phyloP scores from a whole-genome alignment of 2,329 filamentous ascomycete species.

The Claviceps purpurea region DNA sequence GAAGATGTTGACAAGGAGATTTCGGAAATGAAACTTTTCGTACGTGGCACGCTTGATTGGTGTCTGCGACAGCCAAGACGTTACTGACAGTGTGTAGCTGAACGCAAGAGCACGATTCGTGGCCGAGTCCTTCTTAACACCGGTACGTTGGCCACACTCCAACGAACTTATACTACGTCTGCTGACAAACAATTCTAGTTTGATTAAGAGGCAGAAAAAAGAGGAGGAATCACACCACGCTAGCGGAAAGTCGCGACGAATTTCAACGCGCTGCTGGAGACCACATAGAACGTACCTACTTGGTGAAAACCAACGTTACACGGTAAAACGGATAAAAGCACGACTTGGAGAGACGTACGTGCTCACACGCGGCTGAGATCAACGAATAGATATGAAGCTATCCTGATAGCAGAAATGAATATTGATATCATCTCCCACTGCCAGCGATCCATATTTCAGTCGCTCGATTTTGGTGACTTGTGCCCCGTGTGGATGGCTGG shows the following conservation, averaged over 20 bases:
- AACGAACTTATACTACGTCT: not conserved
- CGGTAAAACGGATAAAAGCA: not conserved
- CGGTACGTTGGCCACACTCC: conserved; percentile 35
- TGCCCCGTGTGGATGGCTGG: not conserved
- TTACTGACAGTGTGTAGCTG: conserved; percentile 41
- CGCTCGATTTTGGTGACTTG: not conserved
- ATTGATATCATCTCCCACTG: not conserved
- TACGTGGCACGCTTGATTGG: conserved; percentile 33
- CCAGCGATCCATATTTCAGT: not conserved
- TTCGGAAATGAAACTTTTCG: conserved; percentile 99
- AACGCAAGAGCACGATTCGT: conserved; percentile 96
- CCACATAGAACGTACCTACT: not conserved
- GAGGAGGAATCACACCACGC: not conserved
- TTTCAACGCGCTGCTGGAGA: not conserved
- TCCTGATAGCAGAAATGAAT: conserved; percentile 2
- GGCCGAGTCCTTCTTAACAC: conserved; percentile 94
- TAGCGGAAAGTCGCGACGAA: not conserved
- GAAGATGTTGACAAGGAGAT: conserved; percentile 99
- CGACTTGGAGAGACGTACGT: not conserved
- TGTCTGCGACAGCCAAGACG: not conserved
- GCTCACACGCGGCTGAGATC: not conserved
- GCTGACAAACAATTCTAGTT: conserved; percentile 15
- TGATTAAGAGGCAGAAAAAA: conserved; percentile 12
- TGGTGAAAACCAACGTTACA: not conserved
- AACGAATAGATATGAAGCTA: conserved; percentile 3